These are phyloP conservation scores for Serendipita sp. DNA, from an alignment of 1,284 basidiomycete genomes.

Conservation along the genomic window DNA sequence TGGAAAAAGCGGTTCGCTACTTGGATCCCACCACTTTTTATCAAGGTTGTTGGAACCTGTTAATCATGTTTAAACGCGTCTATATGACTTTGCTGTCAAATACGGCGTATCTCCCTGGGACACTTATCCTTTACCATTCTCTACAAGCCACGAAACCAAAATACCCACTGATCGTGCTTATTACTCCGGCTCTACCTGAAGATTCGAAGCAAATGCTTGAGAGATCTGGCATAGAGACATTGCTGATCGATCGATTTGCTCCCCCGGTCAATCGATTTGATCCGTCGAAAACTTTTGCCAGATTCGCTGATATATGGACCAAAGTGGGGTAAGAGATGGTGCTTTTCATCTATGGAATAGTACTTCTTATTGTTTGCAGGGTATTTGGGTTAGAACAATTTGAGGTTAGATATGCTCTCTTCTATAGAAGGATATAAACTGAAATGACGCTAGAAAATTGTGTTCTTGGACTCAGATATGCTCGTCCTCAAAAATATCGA, in stretches of 20 bases:
- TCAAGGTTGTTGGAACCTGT: too few relatives aligned
- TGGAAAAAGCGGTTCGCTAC: too few relatives aligned
- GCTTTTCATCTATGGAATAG: not conserved
- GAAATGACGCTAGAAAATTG: constrained; percentile 41
- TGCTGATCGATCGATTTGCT: constrained; percentile 45
- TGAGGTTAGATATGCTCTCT: constrained; percentile 35
- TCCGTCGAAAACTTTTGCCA: constrained; percentile 37
- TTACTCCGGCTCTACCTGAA: constrained; percentile 46
- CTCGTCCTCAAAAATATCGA: constrained; percentile 80
- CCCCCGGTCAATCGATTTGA: constrained; percentile 39
- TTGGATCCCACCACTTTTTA: too few relatives aligned
- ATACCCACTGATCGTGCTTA: constrained; percentile 75
- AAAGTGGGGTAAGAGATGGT: constrained; percentile 52
- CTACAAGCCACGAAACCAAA: constrained; percentile 47
- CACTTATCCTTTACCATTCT: constrained; percentile 58
- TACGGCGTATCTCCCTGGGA: constrained; percentile 55
- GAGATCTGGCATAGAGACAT: constrained; percentile 37
- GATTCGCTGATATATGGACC: constrained; percentile 83
- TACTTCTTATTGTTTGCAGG: constrained; percentile 25
- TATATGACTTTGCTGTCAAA: constrained; percentile 58
- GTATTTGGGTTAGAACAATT: constrained; percentile 65
- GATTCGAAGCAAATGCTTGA: constrained; percentile 41
- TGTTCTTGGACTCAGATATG: constrained; percentile 88
- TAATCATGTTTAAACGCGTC: constrained; percentile 20
- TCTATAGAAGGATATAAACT: not conserved